phyloP scores from a whole-genome alignment of 2,329 filamentous ascomycete genomes.

The Apiospora hydei region DNA sequence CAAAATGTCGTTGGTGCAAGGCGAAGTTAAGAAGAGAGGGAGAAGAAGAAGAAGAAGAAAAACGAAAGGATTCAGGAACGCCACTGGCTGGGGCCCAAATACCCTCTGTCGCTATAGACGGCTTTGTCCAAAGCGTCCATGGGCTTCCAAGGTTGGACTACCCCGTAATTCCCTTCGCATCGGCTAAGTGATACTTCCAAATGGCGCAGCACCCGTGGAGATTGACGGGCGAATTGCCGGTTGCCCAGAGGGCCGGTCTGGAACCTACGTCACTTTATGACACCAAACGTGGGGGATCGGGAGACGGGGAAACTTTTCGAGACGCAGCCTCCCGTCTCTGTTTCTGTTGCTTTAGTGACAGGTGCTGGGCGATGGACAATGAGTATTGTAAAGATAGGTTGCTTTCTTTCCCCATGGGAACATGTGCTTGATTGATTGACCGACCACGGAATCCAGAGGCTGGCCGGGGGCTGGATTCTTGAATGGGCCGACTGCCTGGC shows the following conservation, averaged over 20 bases:
- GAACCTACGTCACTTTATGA: conserved; percentile 15
- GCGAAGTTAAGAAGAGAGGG: not conserved
- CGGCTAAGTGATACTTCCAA: conserved; percentile 14
- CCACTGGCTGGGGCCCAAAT: conserved; percentile 5
- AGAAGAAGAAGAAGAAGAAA: not conserved
- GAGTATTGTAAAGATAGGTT: not conserved
- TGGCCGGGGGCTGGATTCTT: not conserved
- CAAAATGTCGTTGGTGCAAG: not conserved
- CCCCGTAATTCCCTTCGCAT: conserved; percentile 4
- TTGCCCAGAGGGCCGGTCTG: conserved; percentile 6
- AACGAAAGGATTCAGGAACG: not conserved
- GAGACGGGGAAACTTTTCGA: not conserved
- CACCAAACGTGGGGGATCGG: conserved; percentile 6
- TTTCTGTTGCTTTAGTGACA: not conserved
- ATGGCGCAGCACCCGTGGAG: conserved; percentile 8
- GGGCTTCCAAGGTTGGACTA: conserved; percentile 1
- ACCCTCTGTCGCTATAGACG: not conserved
- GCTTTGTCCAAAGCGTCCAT: not conserved
- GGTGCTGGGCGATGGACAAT: not conserved
- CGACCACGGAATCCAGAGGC: not conserved
- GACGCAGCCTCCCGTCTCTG: no score
- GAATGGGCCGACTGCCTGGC: not conserved
- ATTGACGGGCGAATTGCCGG: conserved; percentile 8
- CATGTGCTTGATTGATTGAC: no score
- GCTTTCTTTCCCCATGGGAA: not conserved